Base-by-base conservation (phyloP, 306 rosid species). In the Spatholobus suberectus region DNA sequence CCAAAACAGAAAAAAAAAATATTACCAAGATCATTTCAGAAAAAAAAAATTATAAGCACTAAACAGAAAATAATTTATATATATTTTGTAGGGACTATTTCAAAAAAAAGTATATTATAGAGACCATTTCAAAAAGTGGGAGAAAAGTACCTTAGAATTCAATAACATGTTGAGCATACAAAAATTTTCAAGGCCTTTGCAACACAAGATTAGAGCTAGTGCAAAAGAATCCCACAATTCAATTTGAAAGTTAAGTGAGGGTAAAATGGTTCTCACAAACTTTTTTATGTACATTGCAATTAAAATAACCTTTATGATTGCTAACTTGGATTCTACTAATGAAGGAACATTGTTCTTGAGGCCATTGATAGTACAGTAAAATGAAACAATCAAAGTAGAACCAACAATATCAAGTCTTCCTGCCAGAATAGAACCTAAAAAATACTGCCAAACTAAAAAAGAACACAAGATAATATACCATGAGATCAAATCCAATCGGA, bases 181-280 rank as follows among this genome's bases (percentile, higher is more conserved):
- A 13, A 83, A 75, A 78, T 78, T 80, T 4, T 15, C 5, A 8
- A 83, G 75, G 70, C 87, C 87, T 78, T 63, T 83, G 83, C 87
- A 83, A 18, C 83, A 83, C 87, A 83, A 78, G 80, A 83, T 63
- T 29, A 72, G 69, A 83, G 76, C 67, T 27, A 83, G n/a, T 18
- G 80, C 59, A 40, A 78, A 4, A 40, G 87, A 78, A 62, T 83
- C 87, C 76, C 80, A 52, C 3, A 83, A 62, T 10, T 78, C 80
- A 71, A 78, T 62, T 8, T 51, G 76, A 62, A 49, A 78, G 70
- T 40, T 23, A 63, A 83, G 68, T 38, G 86, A 83, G 21, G 80
- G 70, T 21, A 83, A 9, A 11, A 83, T 1, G 29, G 86, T 83
- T 9, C 86, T 83, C 0, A 38, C 0, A 78, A 83, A 78, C 80